Conservation (phyloP, 345 rosid genomes). For the Brassica juncea region DNA sequence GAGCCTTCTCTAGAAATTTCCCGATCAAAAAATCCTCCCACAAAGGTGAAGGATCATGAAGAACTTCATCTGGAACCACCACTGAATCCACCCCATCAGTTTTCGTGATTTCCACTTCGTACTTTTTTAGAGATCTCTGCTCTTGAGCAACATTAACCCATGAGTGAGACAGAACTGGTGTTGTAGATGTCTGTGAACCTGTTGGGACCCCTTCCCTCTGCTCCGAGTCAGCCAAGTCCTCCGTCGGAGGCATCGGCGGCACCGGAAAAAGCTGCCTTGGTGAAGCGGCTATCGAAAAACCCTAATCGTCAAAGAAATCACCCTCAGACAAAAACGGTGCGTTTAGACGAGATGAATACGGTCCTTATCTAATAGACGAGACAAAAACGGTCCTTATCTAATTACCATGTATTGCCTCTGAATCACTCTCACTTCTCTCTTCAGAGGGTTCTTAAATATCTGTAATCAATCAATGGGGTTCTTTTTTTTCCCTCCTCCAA, state of each 20-base stretch:
- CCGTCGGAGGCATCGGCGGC: background rate
- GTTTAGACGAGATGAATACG: no score
- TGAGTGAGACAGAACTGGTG: background rate
- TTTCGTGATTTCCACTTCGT: background rate
- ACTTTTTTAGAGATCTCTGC: background rate
- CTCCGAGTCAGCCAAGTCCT: background rate
- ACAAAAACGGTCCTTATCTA: background rate
- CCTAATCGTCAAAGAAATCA: background rate
- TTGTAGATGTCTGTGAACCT: background rate
- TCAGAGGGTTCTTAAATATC: background rate
- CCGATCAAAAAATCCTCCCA: background rate
- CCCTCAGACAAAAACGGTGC: background rate
- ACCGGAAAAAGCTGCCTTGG: background rate
- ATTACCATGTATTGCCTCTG: background rate
- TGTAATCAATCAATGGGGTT: slow-evolving; percentile 12
- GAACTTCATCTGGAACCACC: background rate
- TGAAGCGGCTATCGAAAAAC: background rate
- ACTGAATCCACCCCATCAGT: background rate
- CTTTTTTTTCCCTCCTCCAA: background rate
- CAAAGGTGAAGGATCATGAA: background rate
- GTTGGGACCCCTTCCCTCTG: background rate
- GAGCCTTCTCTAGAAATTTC: background rate
- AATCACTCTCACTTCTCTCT: background rate
- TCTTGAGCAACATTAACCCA: background rate
- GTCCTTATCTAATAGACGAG: no score